These are phyloP conservation scores for Ceratonia siliqua DNA, from an alignment of 306 rosid species.

Conservation along the genomic window DNA sequence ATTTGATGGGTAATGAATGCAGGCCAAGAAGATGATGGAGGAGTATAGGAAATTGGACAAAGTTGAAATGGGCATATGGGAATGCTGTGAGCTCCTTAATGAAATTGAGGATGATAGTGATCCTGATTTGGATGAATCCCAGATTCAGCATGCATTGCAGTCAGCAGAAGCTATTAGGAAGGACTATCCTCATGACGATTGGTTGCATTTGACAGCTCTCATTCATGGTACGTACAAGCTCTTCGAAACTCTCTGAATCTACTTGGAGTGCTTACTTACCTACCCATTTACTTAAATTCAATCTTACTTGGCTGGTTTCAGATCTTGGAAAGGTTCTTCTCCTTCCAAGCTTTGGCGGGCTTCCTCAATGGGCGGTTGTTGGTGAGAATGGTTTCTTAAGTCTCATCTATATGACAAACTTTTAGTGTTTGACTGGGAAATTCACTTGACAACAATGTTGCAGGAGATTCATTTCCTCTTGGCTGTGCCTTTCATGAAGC, in stretches of 20 bases:
- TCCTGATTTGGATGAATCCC: conserved; percentile 72
- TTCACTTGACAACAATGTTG: conserved; percentile 30
- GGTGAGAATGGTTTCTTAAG: conserved; percentile 38
- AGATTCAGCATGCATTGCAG: conserved; percentile 61
- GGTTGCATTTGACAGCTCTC: conserved; percentile 68
- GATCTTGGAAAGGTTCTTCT: conserved; percentile 54
- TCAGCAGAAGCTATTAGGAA: conserved; percentile 66
- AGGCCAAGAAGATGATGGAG: conserved; percentile 56
- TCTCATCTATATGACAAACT: neutral
- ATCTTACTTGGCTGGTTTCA: neutral
- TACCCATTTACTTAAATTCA: too few species aligned
- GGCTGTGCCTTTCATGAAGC: conserved; percentile 70
- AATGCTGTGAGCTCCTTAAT: conserved; percentile 63
- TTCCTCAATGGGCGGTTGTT: conserved; percentile 80
- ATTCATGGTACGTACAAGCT: conserved; percentile 59
- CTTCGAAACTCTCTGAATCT: neutral
- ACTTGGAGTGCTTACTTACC: too few species aligned
- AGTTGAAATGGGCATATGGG: conserved; percentile 69
- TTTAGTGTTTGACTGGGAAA: neutral
- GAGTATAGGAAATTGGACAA: conserved; percentile 52
- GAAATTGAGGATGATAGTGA: conserved; percentile 41
- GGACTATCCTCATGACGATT: conserved; percentile 37
- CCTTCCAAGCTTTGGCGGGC: conserved; percentile 60
- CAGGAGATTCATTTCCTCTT: conserved; percentile 72
- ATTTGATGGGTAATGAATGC: neutral